These are phyloP conservation scores for Trichoderma sp. DNA, from an alignment of 2,329 filamentous ascomycete genomes.

Conservation along the genomic window DNA sequence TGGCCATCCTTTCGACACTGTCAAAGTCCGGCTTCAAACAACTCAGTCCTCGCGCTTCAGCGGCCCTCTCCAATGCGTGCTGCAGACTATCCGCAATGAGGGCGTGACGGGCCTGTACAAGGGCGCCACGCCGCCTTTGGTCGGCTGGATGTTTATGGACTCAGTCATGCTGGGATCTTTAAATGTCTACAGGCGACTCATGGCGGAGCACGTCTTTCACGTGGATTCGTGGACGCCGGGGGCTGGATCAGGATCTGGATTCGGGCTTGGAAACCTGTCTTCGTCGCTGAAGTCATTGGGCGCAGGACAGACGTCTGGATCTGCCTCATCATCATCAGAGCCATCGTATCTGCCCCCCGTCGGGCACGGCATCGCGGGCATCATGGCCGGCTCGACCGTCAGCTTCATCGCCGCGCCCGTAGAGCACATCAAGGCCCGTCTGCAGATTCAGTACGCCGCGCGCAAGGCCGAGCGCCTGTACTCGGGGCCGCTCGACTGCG, in stretches of 20 bases:
- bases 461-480: slow-evolving; percentile 79
- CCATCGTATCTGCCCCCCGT: slow-evolving; percentile 66
- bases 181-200: slow-evolving; percentile 82
- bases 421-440: slow-evolving; percentile 90
- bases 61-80: slow-evolving; percentile 82
- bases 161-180: slow-evolving; percentile 86
- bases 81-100: slow-evolving; percentile 84
- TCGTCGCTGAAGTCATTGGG: background rate
- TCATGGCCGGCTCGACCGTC: slow-evolving; percentile 86
- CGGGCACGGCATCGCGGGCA: slow-evolving; percentile 86
- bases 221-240: slow-evolving; percentile 42
- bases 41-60: slow-evolving; percentile 76
- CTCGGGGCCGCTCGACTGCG: slow-evolving; percentile 83
- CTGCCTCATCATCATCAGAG: slow-evolving; percentile 33
- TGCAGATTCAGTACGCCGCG: slow-evolving; percentile 92
- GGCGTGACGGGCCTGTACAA: slow-evolving; percentile 89
- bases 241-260: slow-evolving; percentile 32
- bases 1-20: slow-evolving; percentile 84
- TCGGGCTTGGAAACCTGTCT: slow-evolving; percentile 28
- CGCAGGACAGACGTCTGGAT: background rate
- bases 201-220: slow-evolving; percentile 80
- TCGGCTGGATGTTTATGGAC: slow-evolving; percentile 99
- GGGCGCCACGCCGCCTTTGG: slow-evolving; percentile 85
- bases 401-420: slow-evolving; percentile 91
- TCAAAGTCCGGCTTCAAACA: slow-evolving; percentile 95